phyloP scores from a whole-genome alignment of 306 rosid genomes.

The Casuarina cunninghamiana region DNA sequence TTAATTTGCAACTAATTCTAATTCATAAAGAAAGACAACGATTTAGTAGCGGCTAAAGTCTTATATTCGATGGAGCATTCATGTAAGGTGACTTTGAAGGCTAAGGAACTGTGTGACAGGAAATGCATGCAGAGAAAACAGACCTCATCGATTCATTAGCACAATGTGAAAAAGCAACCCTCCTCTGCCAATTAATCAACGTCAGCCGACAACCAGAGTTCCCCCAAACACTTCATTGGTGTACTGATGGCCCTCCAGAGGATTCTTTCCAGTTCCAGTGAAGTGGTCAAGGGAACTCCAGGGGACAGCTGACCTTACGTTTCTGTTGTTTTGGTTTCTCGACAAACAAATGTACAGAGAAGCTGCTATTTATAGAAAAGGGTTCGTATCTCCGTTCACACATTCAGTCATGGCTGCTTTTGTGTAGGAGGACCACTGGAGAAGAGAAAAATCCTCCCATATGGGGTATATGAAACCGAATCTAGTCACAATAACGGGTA shows the following conservation, averaged over 20 bases:
- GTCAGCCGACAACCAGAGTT: conserved; percentile 24
- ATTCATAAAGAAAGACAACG: too few relatives aligned
- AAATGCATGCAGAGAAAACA: neutral
- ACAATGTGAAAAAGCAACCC: neutral
- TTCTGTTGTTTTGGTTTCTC: neutral
- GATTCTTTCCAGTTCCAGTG: neutral
- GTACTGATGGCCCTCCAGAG: neutral
- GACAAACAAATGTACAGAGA: neutral
- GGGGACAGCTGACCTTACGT: conserved; percentile 4
- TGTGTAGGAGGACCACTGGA: neutral
- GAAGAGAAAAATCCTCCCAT: neutral
- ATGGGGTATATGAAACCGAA: neutral
- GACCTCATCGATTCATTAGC: neutral
- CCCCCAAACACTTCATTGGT: conserved; percentile 37
- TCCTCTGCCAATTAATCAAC: neutral
- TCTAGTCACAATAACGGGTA: conserved; percentile 24
- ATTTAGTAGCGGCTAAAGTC: too few relatives aligned
- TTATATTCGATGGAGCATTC: too few relatives aligned
- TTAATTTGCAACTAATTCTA: too few relatives aligned
- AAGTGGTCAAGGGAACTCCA: conserved; percentile 30
- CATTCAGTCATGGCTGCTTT: neutral
- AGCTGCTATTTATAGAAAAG: neutral
- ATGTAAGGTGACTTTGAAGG: too few relatives aligned
- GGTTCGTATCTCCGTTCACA: neutral
- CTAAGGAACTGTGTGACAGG: neutral